phyloP scores from a whole-genome alignment of 2,329 filamentous ascomycete genomes.

The Diaporthe batatas region DNA sequence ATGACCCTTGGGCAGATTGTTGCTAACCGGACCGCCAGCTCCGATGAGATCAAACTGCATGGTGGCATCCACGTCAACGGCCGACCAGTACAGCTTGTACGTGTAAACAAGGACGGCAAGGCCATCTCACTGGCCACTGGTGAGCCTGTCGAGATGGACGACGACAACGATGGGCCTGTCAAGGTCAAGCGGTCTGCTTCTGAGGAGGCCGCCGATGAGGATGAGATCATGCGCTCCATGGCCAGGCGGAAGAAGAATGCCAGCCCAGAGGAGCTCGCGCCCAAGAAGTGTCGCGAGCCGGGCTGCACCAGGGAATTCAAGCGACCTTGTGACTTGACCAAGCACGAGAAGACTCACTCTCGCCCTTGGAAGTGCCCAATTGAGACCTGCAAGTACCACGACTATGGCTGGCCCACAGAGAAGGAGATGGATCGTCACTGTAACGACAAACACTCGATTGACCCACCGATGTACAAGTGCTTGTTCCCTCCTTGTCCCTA shows the following conservation, averaged over 20 bases:
- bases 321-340: constrained; percentile 95
- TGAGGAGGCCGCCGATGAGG: constrained; percentile 81
- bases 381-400: constrained; percentile 87
- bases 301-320: constrained; percentile 94
- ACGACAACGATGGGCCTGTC: constrained; percentile 60
- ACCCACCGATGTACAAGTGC: constrained; percentile 87
- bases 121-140: constrained; percentile 82
- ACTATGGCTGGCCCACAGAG: constrained; percentile 94
- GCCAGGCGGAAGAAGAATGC: constrained; percentile 95
- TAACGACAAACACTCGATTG: constrained; percentile 92
- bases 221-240: constrained; percentile 91
- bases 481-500: constrained; percentile 87
- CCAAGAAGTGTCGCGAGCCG: constrained; percentile 80
- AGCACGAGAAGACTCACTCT: constrained; percentile 98
- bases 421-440: constrained; percentile 97
- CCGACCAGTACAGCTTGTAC: constrained; percentile 85
- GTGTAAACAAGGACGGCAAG: constrained; percentile 84
- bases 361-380: constrained; percentile 95
- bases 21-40: constrained; percentile 52
- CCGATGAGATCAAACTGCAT: constrained; percentile 82
- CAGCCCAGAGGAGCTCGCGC: constrained; percentile 84
- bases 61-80: constrained; percentile 87
- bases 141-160: constrained; percentile 70
- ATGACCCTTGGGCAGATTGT: constrained; percentile 38
- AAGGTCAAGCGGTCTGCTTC: constrained; percentile 76